A percentile compares a stretch with the other conserved stretches of the same genome.
Evolutionary conservation across 1,139 yeast genomes (phyloP).

Genomic region (Blastobotrys illinoisensis): DNA sequence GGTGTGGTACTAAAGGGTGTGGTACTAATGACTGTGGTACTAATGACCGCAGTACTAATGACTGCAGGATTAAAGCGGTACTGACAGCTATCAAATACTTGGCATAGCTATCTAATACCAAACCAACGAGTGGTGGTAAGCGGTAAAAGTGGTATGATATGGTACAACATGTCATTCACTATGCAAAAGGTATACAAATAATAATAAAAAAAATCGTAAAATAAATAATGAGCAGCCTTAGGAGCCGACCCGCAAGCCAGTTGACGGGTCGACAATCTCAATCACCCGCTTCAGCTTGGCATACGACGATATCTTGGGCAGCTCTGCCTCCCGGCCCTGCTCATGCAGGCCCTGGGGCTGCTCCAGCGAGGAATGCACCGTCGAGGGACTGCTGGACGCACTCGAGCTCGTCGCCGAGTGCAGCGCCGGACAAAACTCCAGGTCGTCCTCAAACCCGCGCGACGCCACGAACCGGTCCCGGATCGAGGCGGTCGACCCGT

Average conservation of each 20-base stretch:
- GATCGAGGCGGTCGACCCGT: conserved; percentile 4
- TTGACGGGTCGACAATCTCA: conserved; percentile 74
- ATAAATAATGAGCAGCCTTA: not conserved
- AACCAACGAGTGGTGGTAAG: too few species aligned
- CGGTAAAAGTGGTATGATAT: not conserved
- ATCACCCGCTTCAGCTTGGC: conserved; percentile 36
- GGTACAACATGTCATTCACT: not conserved
- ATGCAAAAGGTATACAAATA: not conserved
- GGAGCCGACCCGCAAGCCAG: conserved; percentile 54
- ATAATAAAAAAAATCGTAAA: conserved; percentile 1
- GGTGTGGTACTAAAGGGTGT: too few species aligned
- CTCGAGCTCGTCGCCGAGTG: conserved; percentile 4
- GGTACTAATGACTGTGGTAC: too few species aligned
- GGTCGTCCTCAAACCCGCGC: conserved; percentile 67
- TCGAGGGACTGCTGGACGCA: not conserved
- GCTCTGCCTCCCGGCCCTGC: not conserved
- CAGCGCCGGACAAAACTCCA: conserved; percentile 51
- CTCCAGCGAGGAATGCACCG: not conserved
- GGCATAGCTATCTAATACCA: too few species aligned
- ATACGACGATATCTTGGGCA: not conserved
- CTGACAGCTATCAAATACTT: too few species aligned
- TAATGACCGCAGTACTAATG: too few species aligned
- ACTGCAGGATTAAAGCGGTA: too few species aligned
- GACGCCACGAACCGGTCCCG: conserved; percentile 48
- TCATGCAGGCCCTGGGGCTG: too few species aligned